Conservation (phyloP, 2,329 filamentous ascomycete species). For the Ceratocystis cacaofunesta region DNA sequence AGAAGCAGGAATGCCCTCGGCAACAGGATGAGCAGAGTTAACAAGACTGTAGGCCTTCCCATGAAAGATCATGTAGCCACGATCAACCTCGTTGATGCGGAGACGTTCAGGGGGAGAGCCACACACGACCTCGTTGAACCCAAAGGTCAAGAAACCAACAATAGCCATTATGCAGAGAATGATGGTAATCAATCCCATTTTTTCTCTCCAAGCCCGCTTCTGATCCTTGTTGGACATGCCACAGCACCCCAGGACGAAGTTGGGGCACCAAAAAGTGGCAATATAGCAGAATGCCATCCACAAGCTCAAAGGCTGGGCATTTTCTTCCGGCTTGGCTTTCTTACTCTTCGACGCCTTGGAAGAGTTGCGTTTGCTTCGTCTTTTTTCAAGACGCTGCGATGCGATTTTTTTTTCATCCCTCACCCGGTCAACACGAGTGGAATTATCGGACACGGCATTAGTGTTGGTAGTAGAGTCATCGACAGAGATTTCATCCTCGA, state of each 20-base stretch:
- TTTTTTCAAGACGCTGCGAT: conserved; percentile 21
- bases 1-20: conserved; percentile 54
- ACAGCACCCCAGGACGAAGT: conserved; percentile 70
- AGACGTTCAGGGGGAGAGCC: conserved; percentile 55
- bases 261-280: conserved; percentile 87
- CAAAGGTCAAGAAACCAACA: conserved; percentile 92
- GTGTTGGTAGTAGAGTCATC: conserved; percentile 35
- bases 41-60: conserved; percentile 77
- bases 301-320: conserved; percentile 63
- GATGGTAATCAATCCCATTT: conserved; percentile 91
- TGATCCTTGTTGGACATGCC: conserved; percentile 76
- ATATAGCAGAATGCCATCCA: conserved; percentile 95
- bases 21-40: conserved; percentile 61
- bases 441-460: conserved; percentile 32
- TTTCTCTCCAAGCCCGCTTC: conserved; percentile 89
- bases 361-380: conserved; percentile 26
- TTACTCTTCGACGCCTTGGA: conserved; percentile 43
- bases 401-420: conserved; percentile 25
- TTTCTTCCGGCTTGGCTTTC: conserved; percentile 38
- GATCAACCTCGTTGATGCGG: conserved; percentile 64
- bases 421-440: conserved; percentile 26
- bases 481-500: conserved; percentile 59
- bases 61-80: conserved; percentile 91
- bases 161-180: conserved; percentile 76
- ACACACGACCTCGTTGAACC: conserved; percentile 84